These are phyloP conservation scores for Pestalotiopsis sp. DNA, from an alignment of 2,329 filamentous ascomycete genomes.

Conservation along the genomic window DNA sequence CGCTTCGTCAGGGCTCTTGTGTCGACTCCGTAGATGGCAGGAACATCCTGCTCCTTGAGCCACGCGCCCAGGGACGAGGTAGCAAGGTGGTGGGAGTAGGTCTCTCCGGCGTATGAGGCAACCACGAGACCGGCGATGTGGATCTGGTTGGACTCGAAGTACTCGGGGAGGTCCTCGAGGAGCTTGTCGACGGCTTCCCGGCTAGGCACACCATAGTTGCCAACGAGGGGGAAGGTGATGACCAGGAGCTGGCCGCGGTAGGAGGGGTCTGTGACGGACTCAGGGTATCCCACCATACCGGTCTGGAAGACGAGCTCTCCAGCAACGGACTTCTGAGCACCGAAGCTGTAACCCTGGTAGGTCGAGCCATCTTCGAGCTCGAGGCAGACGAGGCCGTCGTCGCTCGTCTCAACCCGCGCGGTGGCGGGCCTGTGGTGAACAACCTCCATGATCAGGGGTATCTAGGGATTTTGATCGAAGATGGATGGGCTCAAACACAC, in stretches of 20 bases:
- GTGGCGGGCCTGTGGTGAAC: constrained; percentile 59
- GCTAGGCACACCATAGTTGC: constrained; percentile 96
- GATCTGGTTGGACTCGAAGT: constrained; percentile 92
- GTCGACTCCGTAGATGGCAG: constrained; percentile 93
- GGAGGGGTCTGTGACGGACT: constrained; percentile 86
- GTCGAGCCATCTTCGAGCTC: constrained; percentile 91
- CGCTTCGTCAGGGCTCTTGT: constrained; percentile 92
- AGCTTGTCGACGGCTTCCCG: constrained; percentile 84
- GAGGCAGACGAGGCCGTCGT: constrained; percentile 75
- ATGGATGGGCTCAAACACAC: not conserved
- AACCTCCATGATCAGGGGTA: constrained; percentile 36
- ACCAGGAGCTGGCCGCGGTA: constrained; percentile 94
- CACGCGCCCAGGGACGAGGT: constrained; percentile 88
- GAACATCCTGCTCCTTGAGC: constrained; percentile 94
- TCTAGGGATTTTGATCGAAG: not conserved
- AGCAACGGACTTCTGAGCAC: constrained; percentile 89
- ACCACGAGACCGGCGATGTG: constrained; percentile 92
- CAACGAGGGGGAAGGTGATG: constrained; percentile 92
- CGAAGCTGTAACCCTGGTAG: constrained; percentile 96
- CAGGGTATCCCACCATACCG: constrained; percentile 98
- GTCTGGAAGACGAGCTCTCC: constrained; percentile 99
- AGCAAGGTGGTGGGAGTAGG: constrained; percentile 93
- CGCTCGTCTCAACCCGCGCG: constrained; percentile 55
- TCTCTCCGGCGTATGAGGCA: constrained; percentile 90
- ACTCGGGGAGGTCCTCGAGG: constrained; percentile 81